Percentiles rank a stretch among this genome's conserved stretches.
phyloP scores from a whole-genome alignment of 805 yeast genomes.

The Yamadazyma olivae region DNA sequence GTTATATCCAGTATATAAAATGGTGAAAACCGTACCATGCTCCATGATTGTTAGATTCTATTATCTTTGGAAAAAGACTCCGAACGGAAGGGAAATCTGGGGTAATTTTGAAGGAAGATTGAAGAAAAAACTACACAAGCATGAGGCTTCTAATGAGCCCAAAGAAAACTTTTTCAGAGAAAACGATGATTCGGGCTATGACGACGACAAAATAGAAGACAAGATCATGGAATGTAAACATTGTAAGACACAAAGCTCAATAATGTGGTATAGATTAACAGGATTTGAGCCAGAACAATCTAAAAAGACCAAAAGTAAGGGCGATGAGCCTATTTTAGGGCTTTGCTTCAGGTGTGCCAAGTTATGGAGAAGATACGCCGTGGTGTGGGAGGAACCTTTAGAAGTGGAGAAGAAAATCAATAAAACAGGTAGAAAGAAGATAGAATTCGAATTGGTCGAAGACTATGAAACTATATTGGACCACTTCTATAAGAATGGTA shows the following conservation, averaged over 20 bases:
- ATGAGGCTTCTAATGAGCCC: slow-evolving; percentile 13
- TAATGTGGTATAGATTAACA: slow-evolving; percentile 70
- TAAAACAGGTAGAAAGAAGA: slow-evolving; percentile 46
- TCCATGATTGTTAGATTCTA: slow-evolving; percentile 84
- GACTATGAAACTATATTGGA: slow-evolving; percentile 57
- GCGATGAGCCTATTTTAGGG: slow-evolving; percentile 44
- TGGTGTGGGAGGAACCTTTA: slow-evolving; percentile 77
- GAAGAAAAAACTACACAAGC: slow-evolving; percentile 45
- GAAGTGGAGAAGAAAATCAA: slow-evolving; percentile 54
- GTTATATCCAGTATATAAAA: slow-evolving; percentile 65
- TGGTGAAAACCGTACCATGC: slow-evolving; percentile 69
- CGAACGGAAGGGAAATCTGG: slow-evolving; percentile 74
- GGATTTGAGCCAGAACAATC: slow-evolving; percentile 43
- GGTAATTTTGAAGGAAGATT: slow-evolving; percentile 73
- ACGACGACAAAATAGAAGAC: slow-evolving; percentile 45
- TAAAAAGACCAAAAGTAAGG: slow-evolving; percentile 5
- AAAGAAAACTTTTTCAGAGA: slow-evolving; percentile 19
- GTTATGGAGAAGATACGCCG: slow-evolving; percentile 88
- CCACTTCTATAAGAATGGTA: slow-evolving; percentile 40
- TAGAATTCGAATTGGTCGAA: slow-evolving; percentile 64
- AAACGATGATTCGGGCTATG: slow-evolving; percentile 72
- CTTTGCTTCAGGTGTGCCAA: slow-evolving; percentile 85
- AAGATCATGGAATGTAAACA: slow-evolving; percentile 63
- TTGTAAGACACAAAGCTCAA: slow-evolving; percentile 56
- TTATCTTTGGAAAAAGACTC: slow-evolving; percentile 89